Conservation (phyloP, 2,329 filamentous ascomycete genomes). For the Alternaria brassicicola region DNA sequence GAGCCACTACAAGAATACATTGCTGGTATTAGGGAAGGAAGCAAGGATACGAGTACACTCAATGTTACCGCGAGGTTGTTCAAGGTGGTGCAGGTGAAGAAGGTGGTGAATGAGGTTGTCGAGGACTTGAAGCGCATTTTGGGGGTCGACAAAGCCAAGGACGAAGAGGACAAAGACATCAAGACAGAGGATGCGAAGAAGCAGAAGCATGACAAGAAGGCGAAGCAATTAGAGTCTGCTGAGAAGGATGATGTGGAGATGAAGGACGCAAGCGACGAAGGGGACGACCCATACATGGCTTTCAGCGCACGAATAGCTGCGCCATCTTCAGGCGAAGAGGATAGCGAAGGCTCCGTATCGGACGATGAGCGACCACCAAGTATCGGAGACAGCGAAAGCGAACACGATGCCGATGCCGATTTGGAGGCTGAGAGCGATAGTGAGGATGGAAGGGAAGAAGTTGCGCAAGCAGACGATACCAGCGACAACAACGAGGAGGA, state of each 20-base stretch:
- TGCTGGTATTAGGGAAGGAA: slow-evolving; percentile 46
- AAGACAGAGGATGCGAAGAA: slow-evolving; percentile 29
- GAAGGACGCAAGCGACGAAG: slow-evolving; percentile 37
- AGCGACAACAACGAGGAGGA: slow-evolving; percentile 6
- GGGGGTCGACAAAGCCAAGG: slow-evolving; percentile 9
- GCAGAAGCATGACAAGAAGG: slow-evolving; percentile 36
- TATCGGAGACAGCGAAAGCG: slow-evolving; percentile 36
- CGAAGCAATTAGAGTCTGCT: slow-evolving; percentile 25
- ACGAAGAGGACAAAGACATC: slow-evolving; percentile 16
- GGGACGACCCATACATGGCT: slow-evolving; percentile 39
- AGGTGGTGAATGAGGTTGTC: slow-evolving; percentile 57
- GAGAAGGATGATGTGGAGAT: slow-evolving; percentile 27
- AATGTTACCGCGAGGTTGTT: slow-evolving; percentile 66
- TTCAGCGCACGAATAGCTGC: slow-evolving; percentile 50
- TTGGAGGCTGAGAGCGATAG: slow-evolving; percentile 25
- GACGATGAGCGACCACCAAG: slow-evolving; percentile 41
- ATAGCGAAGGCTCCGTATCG: slow-evolving; percentile 37
- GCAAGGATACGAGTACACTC: slow-evolving; percentile 54
- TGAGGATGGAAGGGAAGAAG: slow-evolving; percentile 5
- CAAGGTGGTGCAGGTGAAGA: slow-evolving; percentile 64
- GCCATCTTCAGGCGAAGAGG: slow-evolving; percentile 45
- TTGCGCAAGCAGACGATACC: slow-evolving; percentile 9
- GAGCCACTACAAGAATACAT: slow-evolving; percentile 53
- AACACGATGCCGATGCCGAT: slow-evolving; percentile 28
- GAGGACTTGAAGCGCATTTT: slow-evolving; percentile 51